Conservation (phyloP, 2,329 filamentous ascomycete genomes). For the Colletotrichum chlorophyti region DNA sequence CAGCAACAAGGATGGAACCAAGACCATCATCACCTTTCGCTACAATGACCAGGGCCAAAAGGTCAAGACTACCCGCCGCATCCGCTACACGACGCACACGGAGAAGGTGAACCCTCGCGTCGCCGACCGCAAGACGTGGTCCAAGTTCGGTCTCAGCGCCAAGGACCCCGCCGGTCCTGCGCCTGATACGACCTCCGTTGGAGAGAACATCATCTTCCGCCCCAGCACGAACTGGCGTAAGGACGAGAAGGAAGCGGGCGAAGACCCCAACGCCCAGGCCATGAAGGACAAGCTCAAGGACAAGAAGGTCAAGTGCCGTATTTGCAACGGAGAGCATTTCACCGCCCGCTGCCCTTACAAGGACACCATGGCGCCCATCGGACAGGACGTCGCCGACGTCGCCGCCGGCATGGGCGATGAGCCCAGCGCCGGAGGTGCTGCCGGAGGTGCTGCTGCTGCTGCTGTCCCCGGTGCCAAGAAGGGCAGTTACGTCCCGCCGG, state of each 20-base stretch:
- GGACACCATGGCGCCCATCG: conserved; percentile 95
- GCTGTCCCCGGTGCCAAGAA: conserved; percentile 71
- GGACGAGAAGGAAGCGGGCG: conserved; percentile 82
- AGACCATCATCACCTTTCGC: conserved; percentile 89
- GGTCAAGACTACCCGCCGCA: conserved; percentile 95
- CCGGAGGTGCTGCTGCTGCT: conserved; percentile 58
- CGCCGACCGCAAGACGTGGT: conserved; percentile 90
- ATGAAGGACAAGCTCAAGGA: conserved; percentile 90
- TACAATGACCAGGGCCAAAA: conserved; percentile 94
- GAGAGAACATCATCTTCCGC: conserved; percentile 98
- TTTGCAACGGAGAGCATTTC: conserved; percentile 99
- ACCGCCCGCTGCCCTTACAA: conserved; percentile 99
- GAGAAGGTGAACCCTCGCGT: conserved; percentile 96
- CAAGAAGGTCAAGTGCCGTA: conserved; percentile 99
- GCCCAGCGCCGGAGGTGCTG: conserved; percentile 46
- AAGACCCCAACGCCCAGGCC: conserved; percentile 74
- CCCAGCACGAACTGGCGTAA: conserved; percentile 94
- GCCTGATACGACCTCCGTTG: conserved; percentile 88
- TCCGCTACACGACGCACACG: conserved; percentile 89
- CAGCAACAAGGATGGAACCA: conserved; percentile 97
- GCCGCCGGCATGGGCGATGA: conserved; percentile 63
- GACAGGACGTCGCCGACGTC: conserved; percentile 62
- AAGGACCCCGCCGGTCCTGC: conserved; percentile 85
- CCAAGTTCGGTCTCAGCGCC: conserved; percentile 90
- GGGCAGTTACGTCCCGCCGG: conserved; percentile 92